Conservation (phyloP, 2,329 filamentous ascomycete genomes). For the Teratosphaeria gauchensis region DNA sequence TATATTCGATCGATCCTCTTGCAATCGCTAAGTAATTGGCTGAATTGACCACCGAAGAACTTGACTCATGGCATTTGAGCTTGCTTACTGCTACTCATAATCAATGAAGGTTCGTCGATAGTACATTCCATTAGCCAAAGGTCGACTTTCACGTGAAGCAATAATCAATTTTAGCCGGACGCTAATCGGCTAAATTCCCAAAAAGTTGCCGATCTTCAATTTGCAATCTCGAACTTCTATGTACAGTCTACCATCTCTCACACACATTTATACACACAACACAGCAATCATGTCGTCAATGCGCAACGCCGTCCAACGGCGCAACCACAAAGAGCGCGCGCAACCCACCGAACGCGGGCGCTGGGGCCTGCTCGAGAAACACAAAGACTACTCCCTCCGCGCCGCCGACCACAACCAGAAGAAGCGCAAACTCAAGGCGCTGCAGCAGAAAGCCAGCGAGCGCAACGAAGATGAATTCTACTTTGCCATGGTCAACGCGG, state of each 20-base stretch:
- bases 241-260: not conserved
- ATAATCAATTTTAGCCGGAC: too few relatives aligned
- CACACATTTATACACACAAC: not conserved
- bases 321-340: slow-evolving; percentile 80
- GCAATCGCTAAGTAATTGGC: too few relatives aligned
- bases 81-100: too few relatives aligned
- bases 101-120: too few relatives aligned
- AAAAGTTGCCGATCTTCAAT: not conserved
- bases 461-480: slow-evolving; percentile 59
- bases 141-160: too few relatives aligned
- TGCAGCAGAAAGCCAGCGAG: slow-evolving; percentile 50
- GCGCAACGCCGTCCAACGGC: slow-evolving; percentile 60
- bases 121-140: too few relatives aligned
- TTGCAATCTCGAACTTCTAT: too few relatives aligned
- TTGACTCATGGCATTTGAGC: too few relatives aligned
- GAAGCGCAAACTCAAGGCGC: slow-evolving; percentile 48
- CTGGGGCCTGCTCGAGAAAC: slow-evolving; percentile 90
- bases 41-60: too few relatives aligned
- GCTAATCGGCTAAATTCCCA: too few relatives aligned
- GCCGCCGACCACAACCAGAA: slow-evolving; percentile 55
- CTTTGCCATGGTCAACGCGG: slow-evolving; percentile 52
- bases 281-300: slow-evolving; percentile 43
- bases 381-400: slow-evolving; percentile 67
- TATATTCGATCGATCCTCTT: too few relatives aligned
- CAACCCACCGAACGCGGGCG: slow-evolving; percentile 75